Evolutionary conservation across 768 basidiomycete species (phyloP).

Genomic region (Tylopilus subfusipes): DNA sequence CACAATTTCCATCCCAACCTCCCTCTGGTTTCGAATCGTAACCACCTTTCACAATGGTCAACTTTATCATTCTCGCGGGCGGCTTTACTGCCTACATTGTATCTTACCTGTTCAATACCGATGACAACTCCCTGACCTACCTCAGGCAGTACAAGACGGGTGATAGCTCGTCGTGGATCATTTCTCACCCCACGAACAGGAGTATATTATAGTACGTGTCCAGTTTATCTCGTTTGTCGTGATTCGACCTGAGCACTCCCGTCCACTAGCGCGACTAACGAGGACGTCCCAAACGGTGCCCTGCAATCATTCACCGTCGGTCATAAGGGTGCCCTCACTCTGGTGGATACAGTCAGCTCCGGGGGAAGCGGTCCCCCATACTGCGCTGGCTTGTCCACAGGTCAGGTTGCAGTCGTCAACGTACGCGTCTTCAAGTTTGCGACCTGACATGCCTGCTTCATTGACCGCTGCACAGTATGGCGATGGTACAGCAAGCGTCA

Average conservation of each 20-base stretch:
- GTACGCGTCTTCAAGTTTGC: constrained; percentile 30
- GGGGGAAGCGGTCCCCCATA: constrained; percentile 53
- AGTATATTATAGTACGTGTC: constrained; percentile 57
- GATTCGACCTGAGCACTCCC: not conserved
- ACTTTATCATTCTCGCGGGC: constrained; percentile 65
- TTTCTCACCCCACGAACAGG: constrained; percentile 50
- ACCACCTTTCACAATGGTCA: constrained; percentile 48
- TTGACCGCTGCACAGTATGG: constrained; percentile 38
- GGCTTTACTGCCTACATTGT: constrained; percentile 60
- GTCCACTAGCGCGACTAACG: constrained; percentile 53
- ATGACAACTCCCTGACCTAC: constrained; percentile 45
- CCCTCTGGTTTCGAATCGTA: not conserved
- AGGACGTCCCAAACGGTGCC: constrained; percentile 36
- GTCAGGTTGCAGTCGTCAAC: constrained; percentile 59
- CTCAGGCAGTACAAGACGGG: constrained; percentile 42
- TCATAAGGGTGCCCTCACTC: constrained; percentile 42
- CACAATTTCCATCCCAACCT: not conserved
- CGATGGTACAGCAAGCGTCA: constrained; percentile 51
- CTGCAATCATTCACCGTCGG: constrained; percentile 58
- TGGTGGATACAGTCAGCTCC: constrained; percentile 44
- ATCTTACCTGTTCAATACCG: constrained; percentile 58
- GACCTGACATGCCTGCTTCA: no score
- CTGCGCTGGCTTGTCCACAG: constrained; percentile 47
- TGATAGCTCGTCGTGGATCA: constrained; percentile 58
- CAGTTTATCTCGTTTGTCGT: not conserved